phyloP scores from a whole-genome alignment of 306 rosid genomes.

The Cicer arietinum region DNA sequence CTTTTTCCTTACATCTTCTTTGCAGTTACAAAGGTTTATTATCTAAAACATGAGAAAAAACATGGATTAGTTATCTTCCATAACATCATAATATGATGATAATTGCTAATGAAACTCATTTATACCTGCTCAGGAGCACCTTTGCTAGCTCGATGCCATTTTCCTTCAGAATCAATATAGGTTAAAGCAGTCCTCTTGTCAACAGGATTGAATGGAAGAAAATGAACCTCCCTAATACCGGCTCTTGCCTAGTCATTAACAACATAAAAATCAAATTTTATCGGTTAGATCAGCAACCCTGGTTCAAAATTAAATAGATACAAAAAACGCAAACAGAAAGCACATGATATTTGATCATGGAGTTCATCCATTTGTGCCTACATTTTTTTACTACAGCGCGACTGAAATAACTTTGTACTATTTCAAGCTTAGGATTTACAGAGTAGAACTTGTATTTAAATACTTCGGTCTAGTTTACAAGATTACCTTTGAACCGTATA shows the following conservation, averaged over 20 bases:
- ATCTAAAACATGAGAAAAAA: constrained; percentile 56
- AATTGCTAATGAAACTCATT: constrained; percentile 2
- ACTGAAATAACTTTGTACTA: too few relatives aligned
- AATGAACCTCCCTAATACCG: constrained; percentile 87
- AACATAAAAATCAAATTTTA: constrained; percentile 23
- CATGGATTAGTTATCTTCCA: constrained; percentile 12
- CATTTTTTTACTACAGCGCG: too few relatives aligned
- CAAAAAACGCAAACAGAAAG: too few relatives aligned
- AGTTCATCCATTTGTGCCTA: too few relatives aligned
- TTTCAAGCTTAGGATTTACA: too few relatives aligned
- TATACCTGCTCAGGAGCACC: constrained; percentile 99
- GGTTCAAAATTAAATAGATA: too few relatives aligned
- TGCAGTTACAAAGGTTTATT: constrained; percentile 77
- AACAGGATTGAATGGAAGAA: constrained; percentile 93
- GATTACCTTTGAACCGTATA: too few relatives aligned
- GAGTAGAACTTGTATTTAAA: too few relatives aligned
- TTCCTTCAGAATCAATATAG: constrained; percentile 80
- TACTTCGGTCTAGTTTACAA: too few relatives aligned
- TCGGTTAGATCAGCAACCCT: too few relatives aligned
- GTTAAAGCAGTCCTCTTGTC: constrained; percentile 99
- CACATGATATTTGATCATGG: too few relatives aligned
- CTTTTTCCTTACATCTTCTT: constrained; percentile 74
- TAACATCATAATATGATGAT: constrained; percentile 23
- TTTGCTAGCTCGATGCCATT: constrained; percentile 92
- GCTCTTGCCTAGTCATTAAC: constrained; percentile 75